Base-by-base conservation (phyloP, 2,329 filamentous ascomycete species). In the Fusarium devonianum region DNA sequence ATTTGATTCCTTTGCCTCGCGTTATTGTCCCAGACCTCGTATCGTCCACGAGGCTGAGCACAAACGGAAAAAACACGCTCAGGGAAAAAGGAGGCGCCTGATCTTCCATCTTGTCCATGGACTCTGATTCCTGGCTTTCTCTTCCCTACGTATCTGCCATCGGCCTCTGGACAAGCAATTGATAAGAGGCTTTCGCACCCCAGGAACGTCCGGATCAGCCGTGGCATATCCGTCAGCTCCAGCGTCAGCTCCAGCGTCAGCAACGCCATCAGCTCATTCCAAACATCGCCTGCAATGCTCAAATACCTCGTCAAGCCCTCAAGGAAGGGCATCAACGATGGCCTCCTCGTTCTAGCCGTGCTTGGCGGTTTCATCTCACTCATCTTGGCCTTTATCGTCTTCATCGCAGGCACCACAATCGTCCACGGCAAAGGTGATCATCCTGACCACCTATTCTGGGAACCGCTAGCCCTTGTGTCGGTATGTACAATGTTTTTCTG, bases 351-450 rank as follows among this genome's bases (percentile, higher is more conserved):
- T 18, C 26, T 63, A 33, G 59, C 61, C 25, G 34, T 66, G 21
- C 41, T 56, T 18, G 55, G 64, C 12, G 62, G 62, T 17, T 46
- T 58, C 14, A 49, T 65, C 26, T 59, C 60, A 7, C 39, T 54
- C 16, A 37, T 60, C 21, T 42, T 63, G 18, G 42, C 50, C 5
- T 46, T 58, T 5, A 42, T 61, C 13, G 58, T 64, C 22, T 45
- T 63, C 39, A 44, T 63, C 18, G 48, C 64, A 0, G 64, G 64
- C n/a, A 66, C 62, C 8, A 50, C 54, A n/a, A 49, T 63, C 28
- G 49, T 42, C 14, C 50, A 32, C 22, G 41, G 54, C n/a, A 34
- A 18, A n/a, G 36, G 32, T 19, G 40, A 37, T 26, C 35, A 49
- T 11, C 43, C 51, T 19, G 45, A 58, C 6, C 47, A 54, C 29